Base-by-base conservation (phyloP, 2,329 filamentous ascomycete genomes). In the Teratosphaeria nubilosa region DNA sequence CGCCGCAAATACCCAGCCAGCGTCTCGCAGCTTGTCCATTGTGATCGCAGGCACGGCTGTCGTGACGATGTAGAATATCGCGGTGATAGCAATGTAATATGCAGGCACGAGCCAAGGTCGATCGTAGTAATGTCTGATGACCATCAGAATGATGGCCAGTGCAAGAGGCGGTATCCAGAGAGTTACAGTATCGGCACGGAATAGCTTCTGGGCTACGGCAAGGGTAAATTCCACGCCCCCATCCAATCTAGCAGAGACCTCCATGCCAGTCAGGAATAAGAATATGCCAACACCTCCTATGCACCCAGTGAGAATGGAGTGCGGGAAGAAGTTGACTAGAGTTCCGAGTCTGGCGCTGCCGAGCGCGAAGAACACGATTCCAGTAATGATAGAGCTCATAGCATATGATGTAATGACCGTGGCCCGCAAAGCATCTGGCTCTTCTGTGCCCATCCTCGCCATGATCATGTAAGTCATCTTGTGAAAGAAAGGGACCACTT, bases 211-310 rank as follows among this genome's bases (percentile, higher is more conserved):
- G 4, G 96, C 75, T 0, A 91, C 96, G 20, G 83, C 80, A 13
- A 90, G 72, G 63, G 92, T 84, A 71, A 95, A 96, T 63, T 88
- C 84, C 32, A 99, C 81, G 65, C 86, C 91, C 16, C 91, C 91
- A 45, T 94, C 86, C 27, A 99, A 78, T 54, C 92, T 84, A 25
- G 91, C 92, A 24, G 91, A 95, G 9, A 99, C 92, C 69, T 97
- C 92, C 58, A 99, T 84, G 25, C 91, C 94, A 6, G 94, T 99
- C 55, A 90, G 84, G 55, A 96, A 79, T 22, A 99, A 79, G 73
- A 99, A 99, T 82, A 91, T 96, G 5, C 94, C 94, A 9, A 99
- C 94, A 62, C 94, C 94, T 51, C 94, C 94, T 64, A 99, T 97
- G 69, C 94, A 99, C 57, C 94, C 94, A 62, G 96, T 95, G 32